Evolutionary conservation across 2,329 filamentous ascomycete species (phyloP), one percentile per base, ranked within the genome.

Genomic region (Colletotrichum tropicale): DNA sequence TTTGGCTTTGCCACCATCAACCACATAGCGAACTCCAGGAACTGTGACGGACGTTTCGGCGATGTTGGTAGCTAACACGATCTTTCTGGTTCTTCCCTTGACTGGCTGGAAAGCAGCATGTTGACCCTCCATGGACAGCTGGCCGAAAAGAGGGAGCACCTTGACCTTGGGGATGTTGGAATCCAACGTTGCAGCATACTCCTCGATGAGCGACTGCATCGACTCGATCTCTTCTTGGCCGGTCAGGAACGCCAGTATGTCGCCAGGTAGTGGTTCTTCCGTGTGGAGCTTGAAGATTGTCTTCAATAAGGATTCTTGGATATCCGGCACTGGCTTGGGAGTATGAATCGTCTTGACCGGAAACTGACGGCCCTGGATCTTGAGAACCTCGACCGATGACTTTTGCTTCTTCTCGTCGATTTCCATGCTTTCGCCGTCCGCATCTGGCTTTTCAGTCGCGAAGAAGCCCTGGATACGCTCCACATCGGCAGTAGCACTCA

Each of bases 31-130:
- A 8, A 99, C 96, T 3, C 97, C 97, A 0, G 96, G 94, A 0
- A 99, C 96, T 0, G 97, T 99, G 75, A 99, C 94, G 2, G 97
- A 98, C 0, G 97, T 98, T 84, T 99, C 97, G n/a, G 97, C 97
- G 80, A 99, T 98, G 81, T 99, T 99, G 16, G 97, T 99, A 0
- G 96, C 94, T 1, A 99, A 87, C 0, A 99, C 96, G 15, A 98
- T 90, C 82, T 98, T 98, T 58, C 97, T 91, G 0, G 95, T 98
- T 71, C 89, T 90, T n/a, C 89, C 91, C 71, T 91, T 91, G 26
- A 94, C 90, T 1, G 94, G 94, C 70, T 93, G 88, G 83, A 99
- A 98, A 12, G 98, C 96, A 26, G 92, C 91, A 78, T 98, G 94
- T 80, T 99, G 97, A 0, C 94, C 94, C 69, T 93, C 91, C 79